Evolutionary conservation across 495 filamentous ascomycete genomes (phyloP).

Genomic region (Penicillium diatomitis): DNA sequence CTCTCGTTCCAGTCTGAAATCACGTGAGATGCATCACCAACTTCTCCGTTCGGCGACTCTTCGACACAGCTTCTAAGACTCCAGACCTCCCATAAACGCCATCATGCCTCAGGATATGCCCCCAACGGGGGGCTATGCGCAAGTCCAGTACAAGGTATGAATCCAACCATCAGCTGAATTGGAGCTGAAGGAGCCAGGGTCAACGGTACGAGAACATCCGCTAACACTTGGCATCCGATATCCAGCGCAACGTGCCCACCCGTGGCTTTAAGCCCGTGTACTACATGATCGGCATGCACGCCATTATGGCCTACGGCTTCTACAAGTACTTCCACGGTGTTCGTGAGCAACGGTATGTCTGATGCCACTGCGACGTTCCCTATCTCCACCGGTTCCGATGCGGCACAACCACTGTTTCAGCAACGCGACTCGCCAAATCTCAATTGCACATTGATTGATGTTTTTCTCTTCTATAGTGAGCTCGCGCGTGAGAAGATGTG

Average conservation of each 20-base stretch:
- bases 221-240: slow-evolving; percentile 8
- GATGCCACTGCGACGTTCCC: slow-evolving; percentile 2
- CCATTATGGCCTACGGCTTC: slow-evolving; percentile 80
- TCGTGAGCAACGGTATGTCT: slow-evolving; percentile 75
- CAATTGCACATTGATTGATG: not conserved
- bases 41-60: slow-evolving; percentile 24
- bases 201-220: slow-evolving; percentile 7
- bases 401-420: slow-evolving; percentile 3
- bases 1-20: slow-evolving; percentile 23
- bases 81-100: slow-evolving; percentile 17
- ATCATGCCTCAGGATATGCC: slow-evolving; percentile 76
- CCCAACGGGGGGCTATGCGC: slow-evolving; percentile 84
- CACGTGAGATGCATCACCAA: slow-evolving; percentile 33
- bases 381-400: slow-evolving; percentile 1
- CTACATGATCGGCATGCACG: slow-evolving; percentile 64
- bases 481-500: slow-evolving; percentile 96
- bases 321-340: slow-evolving; percentile 71
- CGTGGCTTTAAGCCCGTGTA: slow-evolving; percentile 77
- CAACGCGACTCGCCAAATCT: not conserved
- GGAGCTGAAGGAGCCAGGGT: not conserved
- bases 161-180: slow-evolving; percentile 4
- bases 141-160: slow-evolving; percentile 90
- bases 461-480: slow-evolving; percentile 49
- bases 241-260: slow-evolving; percentile 81
- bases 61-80: slow-evolving; percentile 10